Conservation (phyloP, 352 stramenopile genomes). For the Phytophthora hybrid region DNA sequence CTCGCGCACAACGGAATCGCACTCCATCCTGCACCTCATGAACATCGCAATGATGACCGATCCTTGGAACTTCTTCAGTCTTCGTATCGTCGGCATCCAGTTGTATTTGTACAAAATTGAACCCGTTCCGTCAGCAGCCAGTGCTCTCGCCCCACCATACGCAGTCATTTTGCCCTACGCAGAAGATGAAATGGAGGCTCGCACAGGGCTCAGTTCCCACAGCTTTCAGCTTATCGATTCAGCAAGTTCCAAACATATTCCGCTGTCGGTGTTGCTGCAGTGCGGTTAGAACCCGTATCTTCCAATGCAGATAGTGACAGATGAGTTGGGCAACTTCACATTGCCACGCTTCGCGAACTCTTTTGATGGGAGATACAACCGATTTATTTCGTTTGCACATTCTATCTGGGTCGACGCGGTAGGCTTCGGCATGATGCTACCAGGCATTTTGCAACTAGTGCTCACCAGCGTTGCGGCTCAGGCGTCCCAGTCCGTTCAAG, state of each 20-base stretch:
- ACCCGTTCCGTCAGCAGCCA: not conserved
- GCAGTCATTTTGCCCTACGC: constrained; percentile 45
- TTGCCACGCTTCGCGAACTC: not conserved
- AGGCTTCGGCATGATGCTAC: not conserved
- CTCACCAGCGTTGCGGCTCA: constrained; percentile 82
- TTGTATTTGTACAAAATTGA: constrained; percentile 48
- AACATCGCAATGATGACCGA: constrained; percentile 67
- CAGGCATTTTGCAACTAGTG: constrained; percentile 48
- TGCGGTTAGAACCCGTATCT: constrained; percentile 10
- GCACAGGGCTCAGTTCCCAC: constrained; percentile 27
- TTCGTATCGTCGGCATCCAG: constrained; percentile 41
- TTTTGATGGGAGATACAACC: not conserved
- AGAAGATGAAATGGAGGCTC: constrained; percentile 37
- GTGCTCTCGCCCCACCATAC: constrained; percentile 1
- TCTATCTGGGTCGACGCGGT: not conserved
- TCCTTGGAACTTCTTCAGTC: constrained; percentile 47
- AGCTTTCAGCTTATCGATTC: constrained; percentile 37
- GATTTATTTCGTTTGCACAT: not conserved
- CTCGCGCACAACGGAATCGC: constrained; percentile 13
- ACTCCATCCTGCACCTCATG: constrained; percentile 48
- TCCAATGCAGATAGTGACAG: not conserved
- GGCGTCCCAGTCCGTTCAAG: constrained; percentile 86
- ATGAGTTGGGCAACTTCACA: not conserved
- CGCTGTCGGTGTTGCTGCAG: constrained; percentile 32
- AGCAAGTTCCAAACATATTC: constrained; percentile 31